A percentile compares a stretch with the other conserved stretches of the same genome.
phyloP scores from a whole-genome alignment of 2,329 filamentous ascomycete species.

The Aspergillus eucalypticola region DNA sequence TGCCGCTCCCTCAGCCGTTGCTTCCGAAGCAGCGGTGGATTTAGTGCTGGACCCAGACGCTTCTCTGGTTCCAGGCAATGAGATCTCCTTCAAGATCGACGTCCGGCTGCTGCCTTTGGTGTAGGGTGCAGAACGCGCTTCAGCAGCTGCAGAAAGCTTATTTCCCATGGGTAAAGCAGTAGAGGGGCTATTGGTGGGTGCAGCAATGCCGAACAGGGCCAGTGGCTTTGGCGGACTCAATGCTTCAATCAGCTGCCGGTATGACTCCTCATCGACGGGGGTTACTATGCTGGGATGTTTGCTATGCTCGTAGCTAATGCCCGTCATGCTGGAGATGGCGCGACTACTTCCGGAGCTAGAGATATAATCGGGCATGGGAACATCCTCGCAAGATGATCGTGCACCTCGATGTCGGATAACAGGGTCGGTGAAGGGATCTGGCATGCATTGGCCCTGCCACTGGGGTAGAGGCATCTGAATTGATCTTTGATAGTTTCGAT shows the following conservation, averaged over 20 bases:
- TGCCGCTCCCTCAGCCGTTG: slow-evolving; percentile 20
- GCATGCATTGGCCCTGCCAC: slow-evolving; percentile 29
- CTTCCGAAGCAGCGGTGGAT: slow-evolving; percentile 23
- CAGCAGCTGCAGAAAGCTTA: slow-evolving; percentile 32
- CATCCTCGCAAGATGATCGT: slow-evolving; percentile 45
- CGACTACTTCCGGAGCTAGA: slow-evolving; percentile 44
- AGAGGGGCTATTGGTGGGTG: slow-evolving; percentile 34
- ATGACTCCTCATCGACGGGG: slow-evolving; percentile 40
- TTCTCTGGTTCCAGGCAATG: slow-evolving; percentile 32
- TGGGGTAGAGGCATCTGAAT: slow-evolving; percentile 17
- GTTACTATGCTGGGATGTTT: slow-evolving; percentile 39
- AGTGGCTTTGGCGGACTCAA: slow-evolving; percentile 38
- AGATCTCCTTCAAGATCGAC: slow-evolving; percentile 31
- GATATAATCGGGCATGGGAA: slow-evolving; percentile 53
- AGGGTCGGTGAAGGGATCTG: slow-evolving; percentile 48
- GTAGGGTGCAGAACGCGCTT: slow-evolving; percentile 31
- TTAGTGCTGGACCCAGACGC: slow-evolving; percentile 35
- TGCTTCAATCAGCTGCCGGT: slow-evolving; percentile 38
- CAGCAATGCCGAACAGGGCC: slow-evolving; percentile 27
- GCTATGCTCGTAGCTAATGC: slow-evolving; percentile 45
- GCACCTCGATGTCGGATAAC: slow-evolving; percentile 33
- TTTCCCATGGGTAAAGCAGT: slow-evolving; percentile 22
- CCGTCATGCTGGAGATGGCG: slow-evolving; percentile 44
- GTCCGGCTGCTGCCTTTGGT: slow-evolving; percentile 21
- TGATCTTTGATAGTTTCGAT: slow-evolving; percentile 34